Base-by-base conservation (phyloP, 208 protist genomes). In the Acanthamoeba quina region DNA sequence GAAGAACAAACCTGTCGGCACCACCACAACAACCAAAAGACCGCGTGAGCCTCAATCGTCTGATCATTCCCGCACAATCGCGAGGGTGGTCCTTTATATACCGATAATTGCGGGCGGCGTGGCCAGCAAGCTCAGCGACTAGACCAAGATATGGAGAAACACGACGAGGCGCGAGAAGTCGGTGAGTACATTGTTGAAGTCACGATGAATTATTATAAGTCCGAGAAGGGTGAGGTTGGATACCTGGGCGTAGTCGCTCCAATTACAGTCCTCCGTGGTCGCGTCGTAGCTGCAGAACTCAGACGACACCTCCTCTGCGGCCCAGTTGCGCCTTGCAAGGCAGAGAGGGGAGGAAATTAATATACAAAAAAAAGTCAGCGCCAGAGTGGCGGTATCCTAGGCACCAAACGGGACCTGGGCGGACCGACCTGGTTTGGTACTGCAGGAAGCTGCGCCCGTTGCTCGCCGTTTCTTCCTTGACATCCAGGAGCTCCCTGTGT, bases 221-320 rank as follows among this genome's bases (percentile, higher is more conserved):
- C 17, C 7, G 62, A 9, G 62, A 26, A 70, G 41, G n/a, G 68
- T 41, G 68, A 21, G 68, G 34, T 15, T 3, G 68, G 68, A 76
- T 80, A 80, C 70, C 70, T 80, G 70, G 19, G 34, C 70, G 70
- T 80, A 80, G 29, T 80, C 34, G 15, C 34, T 52, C 70, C 70
- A 80, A 13, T 80, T 49, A 37, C 70, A 80, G 3, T 80, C 70
- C 10, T 80, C 19, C 34, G 15, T 52, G 70, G 70, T 37, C 15
- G 47, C 70, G 37, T 80, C 41, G 21, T 80, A 80, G 41, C 70
- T 52, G 34, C 70, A 80, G 41, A 80, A 80, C 70, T 80, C 2
- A 37, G 70, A 21, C 70, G 70, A 80, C 13, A 80, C 70, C 15
- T 80, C 70, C 17, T 80, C 19, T 1, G 37, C 70, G 1, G 70